Conservation (phyloP, 768 basidiomycete genomes). For the Chiua virens region DNA sequence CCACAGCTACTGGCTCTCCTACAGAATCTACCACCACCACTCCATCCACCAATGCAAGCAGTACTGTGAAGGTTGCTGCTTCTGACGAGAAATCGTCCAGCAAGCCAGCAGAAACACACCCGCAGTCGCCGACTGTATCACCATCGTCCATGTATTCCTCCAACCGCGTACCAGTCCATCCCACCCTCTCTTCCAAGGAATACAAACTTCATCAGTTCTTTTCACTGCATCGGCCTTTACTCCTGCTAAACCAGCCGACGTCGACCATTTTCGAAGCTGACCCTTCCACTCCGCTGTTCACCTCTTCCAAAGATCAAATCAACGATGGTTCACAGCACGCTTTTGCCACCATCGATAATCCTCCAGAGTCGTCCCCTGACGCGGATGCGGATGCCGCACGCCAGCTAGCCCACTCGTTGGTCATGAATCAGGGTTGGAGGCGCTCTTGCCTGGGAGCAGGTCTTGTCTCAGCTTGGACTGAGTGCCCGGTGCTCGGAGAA, state of each 20-base stretch:
- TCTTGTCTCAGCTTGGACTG: constrained; percentile 64
- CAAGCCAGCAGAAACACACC: constrained; percentile 22
- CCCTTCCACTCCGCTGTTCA: constrained; percentile 18
- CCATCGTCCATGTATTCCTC: constrained; percentile 12
- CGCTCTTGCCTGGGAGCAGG: constrained; percentile 65
- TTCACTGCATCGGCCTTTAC: constrained; percentile 74
- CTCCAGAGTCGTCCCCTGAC: constrained; percentile 55
- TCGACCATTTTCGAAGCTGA: constrained; percentile 51
- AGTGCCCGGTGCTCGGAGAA: constrained; percentile 50
- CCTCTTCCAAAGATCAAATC: constrained; percentile 20
- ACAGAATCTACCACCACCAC: constrained; percentile 25
- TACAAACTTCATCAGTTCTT: constrained; percentile 86
- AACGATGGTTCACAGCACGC: constrained; percentile 27
- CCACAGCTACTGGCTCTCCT: constrained; percentile 36
- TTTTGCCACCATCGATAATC: constrained; percentile 39
- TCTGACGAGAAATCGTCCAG: constrained; percentile 30
- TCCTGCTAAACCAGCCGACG: constrained; percentile 63
- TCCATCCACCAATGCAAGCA: constrained; percentile 12
- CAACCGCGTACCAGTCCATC: constrained; percentile 41
- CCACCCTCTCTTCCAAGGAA: constrained; percentile 60
- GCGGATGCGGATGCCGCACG: constrained; percentile 80
- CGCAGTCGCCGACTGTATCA: constrained; percentile 18
- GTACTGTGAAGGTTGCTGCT: constrained; percentile 14
- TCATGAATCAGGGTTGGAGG: constrained; percentile 64
- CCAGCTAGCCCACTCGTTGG: constrained; percentile 72